Conservation (phyloP, 2,329 filamentous ascomycete species). For the Madurella mycetomatis region DNA sequence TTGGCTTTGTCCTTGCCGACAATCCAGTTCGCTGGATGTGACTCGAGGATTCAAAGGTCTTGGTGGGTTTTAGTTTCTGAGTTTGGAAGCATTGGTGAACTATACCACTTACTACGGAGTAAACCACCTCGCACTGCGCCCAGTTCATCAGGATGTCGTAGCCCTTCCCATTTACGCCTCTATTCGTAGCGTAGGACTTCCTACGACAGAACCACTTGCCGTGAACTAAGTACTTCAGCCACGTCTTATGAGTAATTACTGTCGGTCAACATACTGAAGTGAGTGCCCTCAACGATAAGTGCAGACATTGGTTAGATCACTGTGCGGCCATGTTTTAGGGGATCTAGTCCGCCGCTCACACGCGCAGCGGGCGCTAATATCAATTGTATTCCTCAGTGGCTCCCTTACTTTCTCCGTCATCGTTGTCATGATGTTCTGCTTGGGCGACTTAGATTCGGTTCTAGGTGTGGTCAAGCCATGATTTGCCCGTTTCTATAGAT, state of each 20-base stretch:
- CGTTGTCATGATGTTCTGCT: slow-evolving; percentile 40
- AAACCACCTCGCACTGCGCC: neutral
- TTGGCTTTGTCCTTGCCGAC: slow-evolving; percentile 2
- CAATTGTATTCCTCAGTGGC: slow-evolving; percentile 47
- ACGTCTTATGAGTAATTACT: too few species aligned
- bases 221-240: neutral
- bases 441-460: slow-evolving; percentile 44
- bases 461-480: slow-evolving; percentile 28
- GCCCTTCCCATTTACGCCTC: neutral
- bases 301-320: neutral
- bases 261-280: too few species aligned
- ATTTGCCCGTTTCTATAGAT: slow-evolving; percentile 29
- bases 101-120: neutral
- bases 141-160: neutral
- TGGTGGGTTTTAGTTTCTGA: neutral
- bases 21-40: neutral
- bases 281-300: neutral
- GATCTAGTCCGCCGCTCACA: slow-evolving; percentile 43
- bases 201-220: neutral
- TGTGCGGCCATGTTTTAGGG: slow-evolving; percentile 35
- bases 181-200: neutral
- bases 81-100: neutral
- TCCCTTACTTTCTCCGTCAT: neutral
- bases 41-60: neutral
- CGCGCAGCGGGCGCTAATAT: slow-evolving; percentile 48